Conservation (phyloP, 2,329 filamentous ascomycete species). For the Sphaceloma murrayae region DNA sequence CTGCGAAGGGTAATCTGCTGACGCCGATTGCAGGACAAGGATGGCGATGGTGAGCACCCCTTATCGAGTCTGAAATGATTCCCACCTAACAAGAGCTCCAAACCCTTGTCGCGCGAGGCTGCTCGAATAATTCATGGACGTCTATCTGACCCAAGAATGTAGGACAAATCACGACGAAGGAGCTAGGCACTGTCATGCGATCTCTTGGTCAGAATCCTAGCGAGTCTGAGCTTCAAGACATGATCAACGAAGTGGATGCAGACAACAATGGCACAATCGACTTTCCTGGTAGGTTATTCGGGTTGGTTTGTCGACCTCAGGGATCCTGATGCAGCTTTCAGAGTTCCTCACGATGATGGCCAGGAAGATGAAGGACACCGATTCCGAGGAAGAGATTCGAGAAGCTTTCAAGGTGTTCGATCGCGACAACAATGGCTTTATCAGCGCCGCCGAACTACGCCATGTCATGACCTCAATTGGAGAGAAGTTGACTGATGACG, state of each 20-base stretch:
- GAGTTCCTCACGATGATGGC: slow-evolving; percentile 61
- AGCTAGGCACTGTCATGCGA: slow-evolving; percentile 55
- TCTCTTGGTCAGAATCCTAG: slow-evolving; percentile 54
- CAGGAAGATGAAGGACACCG: slow-evolving; percentile 51
- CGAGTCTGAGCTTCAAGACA: slow-evolving; percentile 54
- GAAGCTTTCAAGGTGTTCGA: slow-evolving; percentile 59
- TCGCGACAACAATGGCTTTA: slow-evolving; percentile 56
- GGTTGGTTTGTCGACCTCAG: neutral
- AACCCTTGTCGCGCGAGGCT: no score
- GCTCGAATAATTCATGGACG: no score
- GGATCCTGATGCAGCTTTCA: slow-evolving; percentile 24
- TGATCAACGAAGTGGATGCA: slow-evolving; percentile 57
- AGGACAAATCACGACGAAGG: slow-evolving; percentile 56
- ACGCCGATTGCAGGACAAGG: slow-evolving; percentile 42
- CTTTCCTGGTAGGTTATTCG: slow-evolving; percentile 45
- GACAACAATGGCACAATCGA: slow-evolving; percentile 58
- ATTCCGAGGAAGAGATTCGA: slow-evolving; percentile 55
- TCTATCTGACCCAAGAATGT: slow-evolving; percentile 10
- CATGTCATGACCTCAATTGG: slow-evolving; percentile 56
- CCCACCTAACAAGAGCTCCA: no score
- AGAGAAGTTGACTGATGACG: slow-evolving; percentile 54
- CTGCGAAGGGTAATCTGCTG: neutral
- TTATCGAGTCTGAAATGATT: neutral
- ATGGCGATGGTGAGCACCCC: slow-evolving; percentile 43
- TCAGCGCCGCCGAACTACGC: slow-evolving; percentile 52